These are phyloP conservation scores for Pythium periplocum DNA, from an alignment of 352 stramenopile genomes.

Conservation along the genomic window DNA sequence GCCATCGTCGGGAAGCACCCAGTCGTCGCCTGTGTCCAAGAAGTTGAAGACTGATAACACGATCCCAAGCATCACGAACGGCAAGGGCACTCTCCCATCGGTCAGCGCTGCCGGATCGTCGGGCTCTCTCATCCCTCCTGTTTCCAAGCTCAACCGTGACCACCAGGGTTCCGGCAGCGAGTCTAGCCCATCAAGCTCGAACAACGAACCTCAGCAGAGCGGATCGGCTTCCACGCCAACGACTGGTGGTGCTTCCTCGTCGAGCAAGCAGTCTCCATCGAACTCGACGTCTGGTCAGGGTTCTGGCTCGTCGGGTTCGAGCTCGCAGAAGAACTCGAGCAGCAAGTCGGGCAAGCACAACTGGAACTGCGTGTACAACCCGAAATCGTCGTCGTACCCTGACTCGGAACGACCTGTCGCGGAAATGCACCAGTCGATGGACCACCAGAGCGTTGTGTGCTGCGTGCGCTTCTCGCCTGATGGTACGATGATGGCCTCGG, in stretches of 20 bases:
- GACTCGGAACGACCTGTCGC: conserved; percentile 76
- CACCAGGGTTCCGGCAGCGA: conserved; percentile 40
- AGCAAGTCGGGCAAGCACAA: conserved; percentile 81
- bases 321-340: conserved; percentile 67
- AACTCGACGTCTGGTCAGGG: conserved; percentile 9
- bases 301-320: conserved; percentile 12
- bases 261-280: conserved; percentile 15
- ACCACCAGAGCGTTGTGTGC: conserved; percentile 87
- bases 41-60: conserved; percentile 60
- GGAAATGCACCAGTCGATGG: conserved; percentile 86
- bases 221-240: conserved; percentile 26
- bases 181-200: conserved; percentile 47
- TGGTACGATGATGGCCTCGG: conserved; percentile 80
- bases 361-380: conserved; percentile 82
- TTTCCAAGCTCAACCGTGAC: conserved; percentile 61
- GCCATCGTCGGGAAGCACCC: conserved; percentile 20
- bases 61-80: conserved; percentile 69
- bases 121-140: conserved; percentile 28
- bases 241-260: conserved; percentile 10
- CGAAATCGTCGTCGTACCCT: conserved; percentile 58
- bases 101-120: conserved; percentile 23
- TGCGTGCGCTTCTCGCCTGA: conserved; percentile 82
- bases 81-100: conserved; percentile 46
- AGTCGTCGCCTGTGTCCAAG: conserved; percentile 63
- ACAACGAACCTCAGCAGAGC: conserved; percentile 16